A percentile compares a stretch with the other conserved stretches of the same genome.
Conservation (phyloP, 495 filamentous ascomycete species). For the Trichodelitschia bisporula region DNA sequence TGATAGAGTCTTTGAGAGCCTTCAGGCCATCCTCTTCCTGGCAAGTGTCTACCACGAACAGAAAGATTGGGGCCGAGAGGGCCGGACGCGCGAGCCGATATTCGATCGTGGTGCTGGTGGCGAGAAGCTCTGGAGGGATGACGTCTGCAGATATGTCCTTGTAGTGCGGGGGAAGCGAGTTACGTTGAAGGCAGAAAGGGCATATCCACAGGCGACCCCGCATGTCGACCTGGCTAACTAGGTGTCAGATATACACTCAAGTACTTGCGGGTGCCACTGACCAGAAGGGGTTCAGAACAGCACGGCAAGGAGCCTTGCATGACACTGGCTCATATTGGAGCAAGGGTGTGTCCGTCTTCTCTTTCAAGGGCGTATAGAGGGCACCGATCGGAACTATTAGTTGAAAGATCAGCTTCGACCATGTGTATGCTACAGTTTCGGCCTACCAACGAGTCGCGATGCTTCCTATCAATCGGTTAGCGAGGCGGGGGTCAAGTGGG, state of each 20-base stretch:
- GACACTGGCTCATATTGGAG: conserved; percentile 94
- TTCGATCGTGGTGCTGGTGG: conserved; percentile 86
- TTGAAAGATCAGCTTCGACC: conserved; percentile 2
- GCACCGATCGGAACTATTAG: conserved; percentile 67
- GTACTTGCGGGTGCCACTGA: conserved; percentile 18
- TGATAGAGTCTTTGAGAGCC: conserved; percentile 82
- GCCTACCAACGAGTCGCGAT: conserved; percentile 49
- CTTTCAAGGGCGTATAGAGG: conserved; percentile 88
- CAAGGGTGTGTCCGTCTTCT: conserved; percentile 70
- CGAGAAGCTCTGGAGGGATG: conserved; percentile 89
- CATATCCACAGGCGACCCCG: conserved; percentile 95
- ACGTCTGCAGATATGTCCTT: conserved; percentile 92
- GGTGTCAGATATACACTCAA: conserved; percentile 3
- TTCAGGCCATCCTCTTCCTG: conserved; percentile 95
- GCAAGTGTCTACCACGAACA: conserved; percentile 96
- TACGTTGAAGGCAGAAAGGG: conserved; percentile 90
- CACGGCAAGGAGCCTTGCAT: conserved; percentile 89
- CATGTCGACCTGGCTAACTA: conserved; percentile 66
- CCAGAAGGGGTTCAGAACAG: conserved; percentile 94
- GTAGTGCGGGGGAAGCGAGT: conserved; percentile 87
- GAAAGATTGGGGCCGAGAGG: conserved; percentile 82
- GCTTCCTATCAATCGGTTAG: conserved; percentile 46
- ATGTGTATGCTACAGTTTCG: not conserved
- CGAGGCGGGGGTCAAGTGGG: conserved; percentile 3
- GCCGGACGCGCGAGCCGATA: conserved; percentile 85